Percentiles rank a stretch among this genome's conserved stretches.
phyloP scores from a whole-genome alignment of 306 rosid species.

The Oxytropis ochrocephala region DNA sequence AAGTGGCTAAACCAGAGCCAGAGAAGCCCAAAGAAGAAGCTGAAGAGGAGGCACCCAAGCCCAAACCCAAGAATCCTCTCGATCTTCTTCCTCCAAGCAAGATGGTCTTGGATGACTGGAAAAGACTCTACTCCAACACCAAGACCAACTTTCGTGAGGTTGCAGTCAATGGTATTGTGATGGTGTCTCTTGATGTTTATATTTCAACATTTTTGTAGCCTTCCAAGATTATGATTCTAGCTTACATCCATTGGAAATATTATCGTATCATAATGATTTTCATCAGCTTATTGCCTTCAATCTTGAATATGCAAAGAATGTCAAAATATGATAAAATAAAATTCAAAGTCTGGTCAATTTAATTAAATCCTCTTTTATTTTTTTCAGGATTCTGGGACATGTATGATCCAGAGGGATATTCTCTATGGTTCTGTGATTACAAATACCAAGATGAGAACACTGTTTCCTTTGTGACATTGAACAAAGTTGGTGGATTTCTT shows the following conservation, averaged over 20 bases:
- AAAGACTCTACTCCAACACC: constrained; percentile 84
- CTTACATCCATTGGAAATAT: neutral
- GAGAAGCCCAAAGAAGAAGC: constrained; percentile 43
- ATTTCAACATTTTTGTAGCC: neutral
- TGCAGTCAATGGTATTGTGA: constrained; percentile 67
- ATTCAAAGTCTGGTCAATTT: neutral
- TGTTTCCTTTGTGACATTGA: constrained; percentile 76
- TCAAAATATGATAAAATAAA: neutral
- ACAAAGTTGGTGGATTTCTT: constrained; percentile 81
- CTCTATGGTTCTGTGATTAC: constrained; percentile 93
- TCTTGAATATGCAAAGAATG: neutral
- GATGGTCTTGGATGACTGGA: constrained; percentile 93
- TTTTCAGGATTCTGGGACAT: constrained; percentile 88
- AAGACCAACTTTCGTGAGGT: constrained; percentile 95
- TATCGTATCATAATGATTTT: neutral
- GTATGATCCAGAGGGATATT: constrained; percentile 93
- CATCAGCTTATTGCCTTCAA: neutral
- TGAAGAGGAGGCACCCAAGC: constrained; percentile 84
- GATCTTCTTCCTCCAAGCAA: constrained; percentile 86
- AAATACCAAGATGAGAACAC: constrained; percentile 81
- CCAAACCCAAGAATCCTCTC: constrained; percentile 80
- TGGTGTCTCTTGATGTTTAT: neutral
- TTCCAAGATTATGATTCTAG: neutral
- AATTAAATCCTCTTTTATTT: neutral
- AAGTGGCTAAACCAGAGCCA: constrained; percentile 26